phyloP scores from a whole-genome alignment of 306 rosid genomes.

The Erythrophleum fordii region DNA sequence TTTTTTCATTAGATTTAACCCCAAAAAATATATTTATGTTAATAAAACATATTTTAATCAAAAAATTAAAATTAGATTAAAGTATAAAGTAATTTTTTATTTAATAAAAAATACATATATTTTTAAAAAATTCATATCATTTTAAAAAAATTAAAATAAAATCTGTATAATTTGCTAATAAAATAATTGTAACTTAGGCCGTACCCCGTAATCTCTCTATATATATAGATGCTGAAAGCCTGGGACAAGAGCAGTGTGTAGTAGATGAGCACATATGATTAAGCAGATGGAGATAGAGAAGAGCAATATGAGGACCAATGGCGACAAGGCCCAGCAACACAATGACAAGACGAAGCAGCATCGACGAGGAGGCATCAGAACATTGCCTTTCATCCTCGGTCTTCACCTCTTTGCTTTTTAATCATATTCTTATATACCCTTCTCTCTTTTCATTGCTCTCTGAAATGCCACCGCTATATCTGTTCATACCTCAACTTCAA shows the following conservation, averaged over 20 bases:
- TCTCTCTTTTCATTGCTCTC: not conserved
- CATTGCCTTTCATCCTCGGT: conserved; percentile 75
- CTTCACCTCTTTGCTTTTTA: not conserved
- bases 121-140: not conserved
- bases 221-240: not conserved
- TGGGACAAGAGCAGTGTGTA: not conserved
- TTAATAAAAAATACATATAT: too few species aligned
- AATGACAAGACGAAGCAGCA: conserved; percentile 16
- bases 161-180: too few species aligned
- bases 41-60: too few species aligned
- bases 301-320: not conserved
- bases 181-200: not conserved
- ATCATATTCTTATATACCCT: not conserved
- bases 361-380: conserved; percentile 59
- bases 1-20: too few species aligned
- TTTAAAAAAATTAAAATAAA: not conserved
- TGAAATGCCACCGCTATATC: not conserved
- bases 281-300: conserved; percentile 44
- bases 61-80: too few species aligned
- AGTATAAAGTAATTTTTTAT: too few species aligned
- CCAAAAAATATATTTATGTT: too few species aligned
- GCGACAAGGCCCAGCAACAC: not conserved
- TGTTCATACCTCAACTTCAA: too few species aligned
- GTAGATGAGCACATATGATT: not conserved
- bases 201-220: not conserved